Base-by-base conservation (phyloP, 495 filamentous ascomycete species). In the Neurospora sp. region DNA sequence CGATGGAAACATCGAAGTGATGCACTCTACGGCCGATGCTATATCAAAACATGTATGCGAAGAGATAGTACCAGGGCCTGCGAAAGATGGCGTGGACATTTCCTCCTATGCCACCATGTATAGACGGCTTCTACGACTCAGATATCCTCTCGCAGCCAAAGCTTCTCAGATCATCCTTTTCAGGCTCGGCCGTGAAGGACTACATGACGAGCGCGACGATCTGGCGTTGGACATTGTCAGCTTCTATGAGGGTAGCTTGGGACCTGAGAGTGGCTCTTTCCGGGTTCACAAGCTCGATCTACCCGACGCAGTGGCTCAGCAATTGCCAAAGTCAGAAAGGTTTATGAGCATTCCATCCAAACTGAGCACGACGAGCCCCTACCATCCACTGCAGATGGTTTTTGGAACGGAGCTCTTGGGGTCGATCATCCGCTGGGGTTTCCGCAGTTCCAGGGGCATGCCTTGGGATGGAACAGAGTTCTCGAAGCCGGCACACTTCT, bases 301-400 rank as follows among this genome's bases (percentile, higher is more conserved):
- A 27, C 81, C 81, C 16, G 74, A 73, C n/a, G 42, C 78, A 12
- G 75, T 80, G 14, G 53, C 53, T 37, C 53, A 65, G 48, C 42
- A 31, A 27, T 39, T 16, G 68, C 69, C 74, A 18, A 61, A 75
- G 72, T 40, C 37, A 37, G n/a, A 44, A 40, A 68, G 6, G 70
- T 75, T 45, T 53, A 69, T 40, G 9, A 3, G 27, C 7, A 10
- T 77, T 9, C 71, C 75, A 12, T 8, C 31, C 27, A 44, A 70
- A n/a, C 59, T 75, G 14, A 20, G 27, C 27, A 16, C 35, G 3
- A 12, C 69, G 10, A 61, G 71, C 41, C 74, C 70, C 1, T 69
- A 72, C 1, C 82, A 84, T 68, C 81, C 81, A 27, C 16, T 84
- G 6, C 76, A 74, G 20, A 74, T 75, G 14, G 71, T 84, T 5